Base-by-base conservation (phyloP, 257 asterid species). In the Penstemon barbatus region DNA sequence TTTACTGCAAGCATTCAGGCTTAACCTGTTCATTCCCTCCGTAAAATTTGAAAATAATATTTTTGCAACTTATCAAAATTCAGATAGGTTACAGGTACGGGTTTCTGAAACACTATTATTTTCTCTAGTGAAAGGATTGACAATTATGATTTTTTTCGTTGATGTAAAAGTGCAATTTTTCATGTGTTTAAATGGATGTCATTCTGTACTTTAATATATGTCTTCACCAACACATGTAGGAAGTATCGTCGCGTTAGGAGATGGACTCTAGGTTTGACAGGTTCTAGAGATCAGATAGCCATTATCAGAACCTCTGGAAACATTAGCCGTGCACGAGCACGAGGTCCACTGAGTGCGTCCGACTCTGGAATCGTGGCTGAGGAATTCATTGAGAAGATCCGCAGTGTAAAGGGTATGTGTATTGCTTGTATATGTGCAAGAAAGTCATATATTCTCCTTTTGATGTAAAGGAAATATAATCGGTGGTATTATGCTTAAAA, bases 261-360 rank as follows among this genome's bases (percentile, higher is more conserved):
- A 78, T 81, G 99, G 97, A 93, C 96, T 71, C 81, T 90, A 50
- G 97, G 96, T 69, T 83, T 90, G 82, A 71, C 91, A 41, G 96
- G 99, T 72, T 75, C 73, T 57, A 74, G 75, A 77, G 87, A 88
- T 73, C 80, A 82, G 78, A 89, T 93, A 78, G 99, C 97, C 69
- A 68, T 93, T 55, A 87, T 93, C 74, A 88, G 99, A 80, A 96
- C 99, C 79, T 93, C 99, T 37, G 99, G 99, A 71, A 82, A 91
- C 84, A 93, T 93, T 78, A 90, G 95, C 75, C 96, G 97, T 36
- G 72, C 82, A 54, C 83, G 82, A 45, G 72, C 82, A 54, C 83
- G 82, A 45, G 80, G 96, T 75, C 82, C 85, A 57, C 67, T 90
- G 59, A 93, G 86, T 73, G 39, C 73, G 13, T 78, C 96, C 73